Conservation (phyloP, 345 rosid species). For the Rhizophora apiculata region DNA sequence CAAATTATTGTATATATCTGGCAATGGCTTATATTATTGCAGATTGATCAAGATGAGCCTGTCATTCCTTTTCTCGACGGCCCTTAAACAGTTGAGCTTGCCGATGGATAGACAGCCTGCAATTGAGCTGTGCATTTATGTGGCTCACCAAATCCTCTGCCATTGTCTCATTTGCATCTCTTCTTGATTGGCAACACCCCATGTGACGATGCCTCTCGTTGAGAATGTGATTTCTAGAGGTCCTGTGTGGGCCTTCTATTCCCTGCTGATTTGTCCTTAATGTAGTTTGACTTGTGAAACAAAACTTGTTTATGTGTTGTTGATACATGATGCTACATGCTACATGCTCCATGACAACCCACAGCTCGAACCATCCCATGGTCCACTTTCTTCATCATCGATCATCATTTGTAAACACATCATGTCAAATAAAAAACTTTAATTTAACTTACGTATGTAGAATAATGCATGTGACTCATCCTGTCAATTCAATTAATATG, state of each 20-base stretch:
- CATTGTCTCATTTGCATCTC: conserved; percentile 52
- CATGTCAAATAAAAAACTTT: background rate
- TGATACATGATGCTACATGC: no score
- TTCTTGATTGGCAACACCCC: conserved; percentile 49
- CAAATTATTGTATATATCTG: background rate
- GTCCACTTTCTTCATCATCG: background rate
- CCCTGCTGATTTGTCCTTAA: conserved; percentile 3
- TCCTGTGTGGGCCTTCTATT: background rate
- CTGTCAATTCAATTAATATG: no score
- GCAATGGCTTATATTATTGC: background rate
- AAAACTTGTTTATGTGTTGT: background rate
- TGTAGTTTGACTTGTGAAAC: background rate
- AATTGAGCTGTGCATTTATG: conserved; percentile 42
- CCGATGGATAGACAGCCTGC: conserved; percentile 21
- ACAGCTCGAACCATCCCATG: background rate
- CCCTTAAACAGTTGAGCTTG: background rate
- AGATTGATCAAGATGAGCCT: conserved; percentile 14
- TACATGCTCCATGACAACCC: no score
- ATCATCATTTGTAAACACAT: background rate
- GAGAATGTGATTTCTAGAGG: conserved; percentile 2
- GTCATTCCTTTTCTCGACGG: background rate
- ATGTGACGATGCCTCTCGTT: conserved; percentile 54
- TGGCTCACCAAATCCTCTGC: conserved; percentile 68
- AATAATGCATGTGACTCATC: no score
- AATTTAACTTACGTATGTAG: no score